Evolutionary conservation across 2,329 filamentous ascomycete genomes (phyloP), one percentile per base, ranked within the genome.

Genomic region (Hypoxylon sp.): DNA sequence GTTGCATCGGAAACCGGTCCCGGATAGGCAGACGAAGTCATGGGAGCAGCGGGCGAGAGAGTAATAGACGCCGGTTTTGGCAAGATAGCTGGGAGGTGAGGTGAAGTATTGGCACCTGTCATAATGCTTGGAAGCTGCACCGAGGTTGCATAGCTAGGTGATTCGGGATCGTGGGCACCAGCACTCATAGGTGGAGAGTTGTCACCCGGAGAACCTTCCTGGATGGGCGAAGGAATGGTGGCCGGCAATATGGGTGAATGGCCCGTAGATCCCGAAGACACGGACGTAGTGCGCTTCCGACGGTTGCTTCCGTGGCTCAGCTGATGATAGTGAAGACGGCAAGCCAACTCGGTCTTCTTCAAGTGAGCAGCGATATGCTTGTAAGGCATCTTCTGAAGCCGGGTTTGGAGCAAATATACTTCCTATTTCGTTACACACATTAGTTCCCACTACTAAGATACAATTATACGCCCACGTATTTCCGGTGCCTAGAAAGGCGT

Each of bases 311-410:
- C 92, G 78, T 94, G 92, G 70, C 91, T 93, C 69, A 96, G 86
- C 77, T 96, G 93, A 76, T 97, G 93, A 78, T 93, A 95, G 80
- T 96, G 93, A 69, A 97, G 87, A 69, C 93, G 92, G 82, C 93
- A 97, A 51, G 93, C 93, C 65, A 96, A 85, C 82, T 96, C 93
- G 0, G 93, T 96, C 84, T 96, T 97, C 82, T 94, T 93, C 73
- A 96, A 83, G 74, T 94, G 91, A 65, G 90, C 88, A 64, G 93
- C 93, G 77, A 96, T 96, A 78, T 95, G 92, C 85, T 95, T 96
- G 82, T 96, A 96, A 0, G 93, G 93, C 89, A 95, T 93, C 82
- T 95, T 95, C 76, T 94, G 91, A 75, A 93, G 87, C 64, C 93
- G 91, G 67, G 91, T 94, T 80, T 94, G 91, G 67, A 96, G 86